phyloP scores from a whole-genome alignment of 1,139 yeast genomes.

The Hyphopichia wangnamkhiaoensis region DNA sequence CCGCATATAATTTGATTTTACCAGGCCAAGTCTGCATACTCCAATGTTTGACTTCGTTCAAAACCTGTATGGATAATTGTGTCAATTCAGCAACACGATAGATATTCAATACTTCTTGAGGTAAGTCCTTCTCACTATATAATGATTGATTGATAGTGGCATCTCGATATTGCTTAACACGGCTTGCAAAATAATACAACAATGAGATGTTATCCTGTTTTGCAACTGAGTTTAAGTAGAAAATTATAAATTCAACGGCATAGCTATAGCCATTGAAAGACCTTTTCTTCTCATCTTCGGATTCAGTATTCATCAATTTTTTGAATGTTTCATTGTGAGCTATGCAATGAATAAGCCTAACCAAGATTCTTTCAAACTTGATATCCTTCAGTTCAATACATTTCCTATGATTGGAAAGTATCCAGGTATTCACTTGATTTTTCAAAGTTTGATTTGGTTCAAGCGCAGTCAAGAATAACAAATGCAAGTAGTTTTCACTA shows the following conservation, averaged over 20 bases:
- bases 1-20: constrained; percentile 64
- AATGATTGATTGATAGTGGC: constrained; percentile 38
- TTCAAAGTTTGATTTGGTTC: constrained; percentile 63
- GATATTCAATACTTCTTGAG: constrained; percentile 38
- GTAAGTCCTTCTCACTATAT: constrained; percentile 28
- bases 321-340: constrained; percentile 73
- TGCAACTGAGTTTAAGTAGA: constrained; percentile 61
- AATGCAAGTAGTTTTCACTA: constrained; percentile 65
- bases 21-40: constrained; percentile 81
- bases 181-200: constrained; percentile 72
- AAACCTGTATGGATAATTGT: constrained; percentile 62
- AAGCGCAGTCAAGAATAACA: constrained; percentile 72
- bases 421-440: constrained; percentile 66
- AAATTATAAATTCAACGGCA: constrained; percentile 59
- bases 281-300: constrained; percentile 15
- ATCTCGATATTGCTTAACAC: constrained; percentile 80
- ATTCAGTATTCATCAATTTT: constrained; percentile 14
- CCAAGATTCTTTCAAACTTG: constrained; percentile 62
- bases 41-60: constrained; percentile 65
- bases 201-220: constrained; percentile 69
- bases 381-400: constrained; percentile 42
- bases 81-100: constrained; percentile 74
- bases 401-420: constrained; percentile 58
- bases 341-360: constrained; percentile 67
- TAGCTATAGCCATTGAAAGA: constrained; percentile 47